Evolutionary conservation across 768 basidiomycete genomes (phyloP).

Genomic region (Lactifluus hygrophoroides): DNA sequence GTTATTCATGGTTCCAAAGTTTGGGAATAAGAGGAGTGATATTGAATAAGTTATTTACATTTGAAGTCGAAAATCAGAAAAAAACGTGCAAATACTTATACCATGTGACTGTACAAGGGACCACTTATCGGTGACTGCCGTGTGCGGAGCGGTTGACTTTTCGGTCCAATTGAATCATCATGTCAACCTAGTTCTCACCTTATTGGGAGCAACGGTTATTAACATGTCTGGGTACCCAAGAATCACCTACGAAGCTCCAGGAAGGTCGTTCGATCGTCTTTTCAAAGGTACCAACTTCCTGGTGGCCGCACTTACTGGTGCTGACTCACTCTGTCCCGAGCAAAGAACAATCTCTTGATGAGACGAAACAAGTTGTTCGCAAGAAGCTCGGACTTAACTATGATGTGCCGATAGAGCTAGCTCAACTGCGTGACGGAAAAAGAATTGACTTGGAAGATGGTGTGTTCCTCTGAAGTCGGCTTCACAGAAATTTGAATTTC

Average conservation of each 20-base stretch:
- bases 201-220: not conserved
- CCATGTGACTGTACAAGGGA: too few relatives aligned
- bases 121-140: too few relatives aligned
- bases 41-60: too few relatives aligned
- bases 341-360: constrained; percentile 54
- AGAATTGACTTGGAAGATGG: too few relatives aligned
- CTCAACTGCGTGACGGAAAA: too few relatives aligned
- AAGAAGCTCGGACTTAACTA: constrained; percentile 52
- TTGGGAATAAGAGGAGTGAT: too few relatives aligned
- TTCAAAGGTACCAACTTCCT: constrained; percentile 34
- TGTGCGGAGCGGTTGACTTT: too few relatives aligned
- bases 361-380: constrained; percentile 48
- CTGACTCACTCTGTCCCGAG: constrained; percentile 6
- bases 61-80: too few relatives aligned
- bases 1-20: too few relatives aligned
- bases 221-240: constrained; percentile 5
- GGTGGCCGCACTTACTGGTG: not conserved
- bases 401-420: constrained; percentile 8
- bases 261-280: constrained; percentile 41
- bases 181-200: too few relatives aligned
- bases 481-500: not conserved
- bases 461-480: not conserved
- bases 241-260: constrained; percentile 13
- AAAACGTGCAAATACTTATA: too few relatives aligned
- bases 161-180: too few relatives aligned